A percentile compares a stretch with the other conserved stretches of the same genome.
phyloP scores from a whole-genome alignment of 2,329 filamentous ascomycete genomes.

The Pezicula carpinea region DNA sequence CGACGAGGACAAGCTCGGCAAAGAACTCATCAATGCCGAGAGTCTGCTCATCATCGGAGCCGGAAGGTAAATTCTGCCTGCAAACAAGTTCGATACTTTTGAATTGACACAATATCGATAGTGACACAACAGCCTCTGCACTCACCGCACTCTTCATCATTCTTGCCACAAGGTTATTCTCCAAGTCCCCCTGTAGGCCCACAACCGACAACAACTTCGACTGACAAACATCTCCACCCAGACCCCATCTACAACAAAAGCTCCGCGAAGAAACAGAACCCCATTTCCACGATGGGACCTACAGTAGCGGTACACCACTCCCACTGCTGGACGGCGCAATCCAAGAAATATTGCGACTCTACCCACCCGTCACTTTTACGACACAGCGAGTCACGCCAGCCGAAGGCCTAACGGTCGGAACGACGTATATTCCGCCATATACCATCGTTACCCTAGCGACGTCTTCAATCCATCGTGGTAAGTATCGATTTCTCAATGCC shows the following conservation, averaged over 20 bases:
- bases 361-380: slow-evolving; percentile 7
- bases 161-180: too few species aligned
- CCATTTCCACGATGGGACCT: slow-evolving; percentile 6
- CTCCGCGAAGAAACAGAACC: slow-evolving; percentile 1
- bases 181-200: too few species aligned
- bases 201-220: too few species aligned
- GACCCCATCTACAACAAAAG: slow-evolving; percentile 1
- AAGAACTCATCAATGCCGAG: slow-evolving; percentile 6
- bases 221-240: too few species aligned
- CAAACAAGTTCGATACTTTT: background rate
- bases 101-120: too few species aligned
- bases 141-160: slow-evolving; percentile 1
- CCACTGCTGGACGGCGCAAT: slow-evolving; percentile 14
- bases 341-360: slow-evolving; percentile 15
- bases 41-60: slow-evolving; percentile 13
- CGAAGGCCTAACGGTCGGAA: slow-evolving; percentile 23
- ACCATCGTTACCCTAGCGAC: slow-evolving; percentile 9
- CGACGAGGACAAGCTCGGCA: background rate
- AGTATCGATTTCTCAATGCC: too few species aligned
- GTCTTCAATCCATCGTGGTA: slow-evolving; percentile 12
- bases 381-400: slow-evolving; percentile 31
- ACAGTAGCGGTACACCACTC: slow-evolving; percentile 8
- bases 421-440: slow-evolving; percentile 7
- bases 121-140: slow-evolving; percentile 4
- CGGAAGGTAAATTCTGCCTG: slow-evolving; percentile 9